Evolutionary conservation across 2,329 filamentous ascomycete genomes (phyloP), one percentile per base, ranked within the genome.

Genomic region (Colletotrichum simmondsii): DNA sequence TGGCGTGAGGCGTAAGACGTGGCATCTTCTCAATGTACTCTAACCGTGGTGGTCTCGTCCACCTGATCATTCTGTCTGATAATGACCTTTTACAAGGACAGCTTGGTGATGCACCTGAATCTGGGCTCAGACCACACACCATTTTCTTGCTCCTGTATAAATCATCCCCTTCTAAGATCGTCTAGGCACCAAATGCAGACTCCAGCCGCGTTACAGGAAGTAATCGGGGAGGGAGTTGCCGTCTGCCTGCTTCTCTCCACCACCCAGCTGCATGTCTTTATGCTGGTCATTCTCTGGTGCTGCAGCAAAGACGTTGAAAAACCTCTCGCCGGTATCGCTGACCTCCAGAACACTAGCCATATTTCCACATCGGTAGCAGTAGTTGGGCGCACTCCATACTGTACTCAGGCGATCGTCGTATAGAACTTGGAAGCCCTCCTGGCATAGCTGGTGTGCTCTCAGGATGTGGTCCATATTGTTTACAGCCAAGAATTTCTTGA

Each of bases 391-490:
- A 81, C 95, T 98, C 97, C 97, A 99, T 7, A 99, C 97, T 1
- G 97, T 99, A 82, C 95, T 98, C 49, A 99, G 85, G 19, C 93
- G 91, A 83, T 98, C 96, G 79, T 98, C 96, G 82, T 98, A 99
- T 19, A 99, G 90, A 59, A 98, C 94, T 84, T 98, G 97, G 82
- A 96, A 99, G 0, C 97, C 97, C 85, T 99, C 97, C 83, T 99
- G 97, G 82, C 97, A 99, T 5, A 99, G 90, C 85, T 99, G 97
- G 83, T 99, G 97, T n/a, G 97, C 97, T 28, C 97, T 94, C 69
- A 99, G 87, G 75, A 99, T 99, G 83, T 99, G 97, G 37, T 93
- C 96, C 95, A 99, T 98, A 82, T 91, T 93, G 84, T 99, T 99
- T 78, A 99, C 95, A 77, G 97, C 94, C 37, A 99, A 87, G 83